Conservation (phyloP, 768 basidiomycete species). For the Lepiota subincarnata region DNA sequence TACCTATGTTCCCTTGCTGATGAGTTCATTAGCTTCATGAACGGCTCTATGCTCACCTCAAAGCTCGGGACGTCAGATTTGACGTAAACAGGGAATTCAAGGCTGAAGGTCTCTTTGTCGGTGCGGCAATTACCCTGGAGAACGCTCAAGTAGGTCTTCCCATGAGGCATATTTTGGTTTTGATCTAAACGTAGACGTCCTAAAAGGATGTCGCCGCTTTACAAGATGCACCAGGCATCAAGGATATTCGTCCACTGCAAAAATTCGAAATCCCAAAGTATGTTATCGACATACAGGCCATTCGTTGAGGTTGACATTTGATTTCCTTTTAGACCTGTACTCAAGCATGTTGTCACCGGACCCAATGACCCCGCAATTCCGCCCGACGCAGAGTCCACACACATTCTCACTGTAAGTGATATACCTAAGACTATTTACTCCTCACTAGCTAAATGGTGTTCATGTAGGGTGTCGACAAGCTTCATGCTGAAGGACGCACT, state of each 20-base stretch:
- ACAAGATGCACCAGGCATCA: constrained; percentile 44
- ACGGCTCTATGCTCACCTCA: constrained; percentile 43
- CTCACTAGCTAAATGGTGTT: not conserved
- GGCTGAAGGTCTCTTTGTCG: constrained; percentile 49
- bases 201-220: constrained; percentile 45
- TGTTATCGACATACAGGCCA: constrained; percentile 4
- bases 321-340: constrained; percentile 37
- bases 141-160: constrained; percentile 22
- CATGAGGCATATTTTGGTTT: not conserved
- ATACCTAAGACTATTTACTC: not conserved
- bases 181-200: not conserved
- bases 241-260: constrained; percentile 53
- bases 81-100: constrained; percentile 51
- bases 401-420: constrained; percentile 46
- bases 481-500: constrained; percentile 57
- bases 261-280: constrained; percentile 40
- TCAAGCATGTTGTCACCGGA: constrained; percentile 35
- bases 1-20: not conserved
- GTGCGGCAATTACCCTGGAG: constrained; percentile 48
- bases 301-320: not conserved
- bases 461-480: constrained; percentile 53
- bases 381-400: constrained; percentile 46
- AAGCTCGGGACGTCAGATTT: constrained; percentile 39
- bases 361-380: constrained; percentile 38
- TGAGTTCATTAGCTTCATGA: constrained; percentile 38